Evolutionary conservation across 345 rosid genomes (phyloP), one percentile per base, ranked within the genome.

Genomic region (Moricandia arvensis): DNA sequence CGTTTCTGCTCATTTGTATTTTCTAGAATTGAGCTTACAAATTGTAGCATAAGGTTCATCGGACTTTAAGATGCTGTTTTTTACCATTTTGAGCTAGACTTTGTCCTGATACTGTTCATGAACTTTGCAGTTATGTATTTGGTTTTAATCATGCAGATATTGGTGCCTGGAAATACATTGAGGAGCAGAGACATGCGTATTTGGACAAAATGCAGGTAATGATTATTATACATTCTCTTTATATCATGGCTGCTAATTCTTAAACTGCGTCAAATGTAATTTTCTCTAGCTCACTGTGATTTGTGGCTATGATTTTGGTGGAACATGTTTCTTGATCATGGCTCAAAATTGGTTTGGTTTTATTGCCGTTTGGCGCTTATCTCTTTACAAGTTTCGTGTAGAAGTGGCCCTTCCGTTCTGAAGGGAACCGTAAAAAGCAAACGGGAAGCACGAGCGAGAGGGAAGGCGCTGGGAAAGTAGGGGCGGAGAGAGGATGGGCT

Each of bases 121-220:
- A 29, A 29, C 3, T 29, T 29, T 29, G 31, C 0, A 69, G 31
- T 29, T 4, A 29, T 29, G 31, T 12, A 6, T 27, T 27, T 66
- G 30, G 43, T 75, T 54, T 29, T 7, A 18, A 27, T 43, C 0
- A 53, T 87, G 84, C 83, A 94, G 97, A 89, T 82, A 59, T 83
- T 79, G 98, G 97, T 79, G 97, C 97, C 72, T 94, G 96, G 97
- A 83, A 90, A 80, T 83, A 85, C 69, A 80, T 94, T 78, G 87
- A 90, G 72, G 83, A 88, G 66, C 90, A 91, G 63, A 85, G 96
- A 43, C 97, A 89, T 84, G 97, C 98, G 1, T 89, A 87, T 81
- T 94, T 94, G 78, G 96, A 91, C 85, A 86, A 82, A 85, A 91
- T 94, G 97, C 97, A 94, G 97, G 97, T 94, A 64, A 71, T 55